Evolutionary conservation across 2,329 filamentous ascomycete genomes (phyloP), one percentile per base, ranked within the genome.

Genomic region (Penicillium sp.): DNA sequence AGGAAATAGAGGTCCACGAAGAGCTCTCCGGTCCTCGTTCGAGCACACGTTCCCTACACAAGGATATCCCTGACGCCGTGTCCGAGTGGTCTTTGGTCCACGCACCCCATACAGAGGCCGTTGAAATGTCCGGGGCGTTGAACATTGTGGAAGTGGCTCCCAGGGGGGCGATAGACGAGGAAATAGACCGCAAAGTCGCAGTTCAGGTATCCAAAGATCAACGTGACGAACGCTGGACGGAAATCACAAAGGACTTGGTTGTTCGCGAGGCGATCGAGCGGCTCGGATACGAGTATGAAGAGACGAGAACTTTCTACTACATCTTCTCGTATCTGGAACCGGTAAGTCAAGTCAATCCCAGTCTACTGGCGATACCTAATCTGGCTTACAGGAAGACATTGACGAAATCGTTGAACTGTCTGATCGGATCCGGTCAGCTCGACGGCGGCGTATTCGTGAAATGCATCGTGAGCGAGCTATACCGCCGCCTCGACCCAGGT

Each of bases 171-270:
- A n/a, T 86, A 3, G 86, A 88, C 51, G 76, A 84, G 58, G 74
- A 77, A 23, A 76, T 74, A 15, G 82, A 85, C 73, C 62, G 62
- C 23, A 65, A 68, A 12, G 68, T 75, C 49, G 72, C 66, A 20
- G 78, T 77, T 44, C 73, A 79, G 28, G 70, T 72, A 42, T 65
- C 66, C 33, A 70, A 69, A 32, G 63, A 72, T 38, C 65, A 64
- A 25, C 65, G 61, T 31, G 79, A 81, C 48, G 82, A 86, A 52
- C 88, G 95, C 75, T 97, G 92, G 92, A 98, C 93, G 0, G 93
- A 97, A 72, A 89, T 98, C 60, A 95, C 92, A 40, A 95, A 95
- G 72, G 91, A 95, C 59, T 73, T 97, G 31, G 89, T 97, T 13
- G 78, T 86, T 50, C 83, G 86, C 45, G 90, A 96, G 66, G 93